Evolutionary conservation across 306 rosid genomes (phyloP).

Genomic region (Arachis stenosperma): DNA sequence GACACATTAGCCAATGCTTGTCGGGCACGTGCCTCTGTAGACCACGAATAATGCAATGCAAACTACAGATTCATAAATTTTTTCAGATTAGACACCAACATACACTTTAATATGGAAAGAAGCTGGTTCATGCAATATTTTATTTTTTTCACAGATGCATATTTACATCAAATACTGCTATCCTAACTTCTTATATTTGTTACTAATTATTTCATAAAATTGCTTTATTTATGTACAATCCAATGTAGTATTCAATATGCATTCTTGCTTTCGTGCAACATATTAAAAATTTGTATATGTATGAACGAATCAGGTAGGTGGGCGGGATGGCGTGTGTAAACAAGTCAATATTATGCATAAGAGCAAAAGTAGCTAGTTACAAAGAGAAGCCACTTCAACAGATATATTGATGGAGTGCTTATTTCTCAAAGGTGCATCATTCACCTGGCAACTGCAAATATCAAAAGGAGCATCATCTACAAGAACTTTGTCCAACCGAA

Average conservation of each 20-base stretch:
- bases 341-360: background rate
- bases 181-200: too few relatives aligned
- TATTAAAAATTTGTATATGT: slow-evolving; percentile 7
- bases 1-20: slow-evolving; percentile 91
- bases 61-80: slow-evolving; percentile 42
- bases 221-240: too few relatives aligned
- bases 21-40: slow-evolving; percentile 96
- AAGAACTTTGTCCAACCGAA: slow-evolving; percentile 77
- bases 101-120: slow-evolving; percentile 31
- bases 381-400: background rate
- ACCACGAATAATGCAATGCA: slow-evolving; percentile 71
- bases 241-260: too few relatives aligned
- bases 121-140: background rate
- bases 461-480: slow-evolving; percentile 91
- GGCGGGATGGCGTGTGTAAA: too few relatives aligned
- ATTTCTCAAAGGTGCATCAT: slow-evolving; percentile 4
- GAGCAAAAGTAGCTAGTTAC: background rate
- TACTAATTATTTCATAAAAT: background rate
- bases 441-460: slow-evolving; percentile 91
- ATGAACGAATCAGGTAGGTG: too few relatives aligned
- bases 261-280: background rate
- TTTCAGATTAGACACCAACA: slow-evolving; percentile 20
- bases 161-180: too few relatives aligned
- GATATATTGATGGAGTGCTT: too few relatives aligned
- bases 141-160: too few relatives aligned